Evolutionary conservation across 176 grass and related monocot species (phyloP), one percentile per base, ranked within the genome.

Genomic region (Areca catechu): DNA sequence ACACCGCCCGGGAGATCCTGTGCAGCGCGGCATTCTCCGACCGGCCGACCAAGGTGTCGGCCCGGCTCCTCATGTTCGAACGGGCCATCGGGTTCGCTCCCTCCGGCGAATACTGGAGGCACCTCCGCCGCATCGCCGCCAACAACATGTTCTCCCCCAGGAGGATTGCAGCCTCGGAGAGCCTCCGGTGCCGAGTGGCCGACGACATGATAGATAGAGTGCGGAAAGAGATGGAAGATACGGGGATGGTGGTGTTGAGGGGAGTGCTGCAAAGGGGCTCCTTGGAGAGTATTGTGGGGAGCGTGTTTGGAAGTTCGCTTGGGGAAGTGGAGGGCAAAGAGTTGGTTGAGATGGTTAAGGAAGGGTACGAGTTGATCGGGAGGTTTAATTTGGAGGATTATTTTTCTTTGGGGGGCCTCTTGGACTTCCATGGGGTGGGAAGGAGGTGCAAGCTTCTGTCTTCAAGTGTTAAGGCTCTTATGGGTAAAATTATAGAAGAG

Each of bases 1-100:
- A 77, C 16, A 77, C 69, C 1, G 69, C 74, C n/a, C 51, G 80
- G 3, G 80, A 83, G 58, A 83, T 77, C 56, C 53, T 83, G 1
- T 23, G 49, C 14, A 43, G 48, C 4, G 0, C 47, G 0, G 63
- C 74, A 7, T 77, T 83, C 63, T 48, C n/a, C 17, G 74, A 83
- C 58, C 63, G 80, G 7, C 74, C 80, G 0, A 19, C 25, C 4
- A 68, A 64, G 74, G 48, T 29, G 0, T 30, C 65, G 4, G 80
- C 74, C 0, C 47, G 74, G 3, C 62, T 56, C 15, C 74, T 83
- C 3, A 83, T 83, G 74, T 83, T 83, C 53, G 71, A 66, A 7
- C 57, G 70, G 16, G 59, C 80, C 29, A 60, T 83, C 16, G 74
- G 80, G 0, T 83, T 83, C 28, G 80, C 80, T 0, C 74, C 74